Evolutionary conservation across 2,329 filamentous ascomycete species (phyloP), one percentile per base, ranked within the genome.

Genomic region (Plenodomus tracheiphilus): DNA sequence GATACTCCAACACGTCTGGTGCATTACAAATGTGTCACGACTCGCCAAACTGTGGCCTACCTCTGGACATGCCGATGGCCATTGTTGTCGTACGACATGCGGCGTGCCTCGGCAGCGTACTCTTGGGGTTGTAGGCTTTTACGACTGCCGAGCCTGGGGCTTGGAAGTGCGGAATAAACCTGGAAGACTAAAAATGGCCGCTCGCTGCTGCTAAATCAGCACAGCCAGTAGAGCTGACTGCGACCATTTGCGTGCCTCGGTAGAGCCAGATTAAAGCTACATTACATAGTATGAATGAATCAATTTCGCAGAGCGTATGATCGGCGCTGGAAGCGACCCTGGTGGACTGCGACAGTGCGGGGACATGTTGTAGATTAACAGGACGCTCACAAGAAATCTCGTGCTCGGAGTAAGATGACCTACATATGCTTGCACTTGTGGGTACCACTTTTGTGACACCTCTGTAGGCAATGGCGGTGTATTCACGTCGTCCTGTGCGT

Each of bases 41-140:
- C 28, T 32, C 28, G 28, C 28, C 9, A 32, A 11, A 4, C 4
- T 32, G 11, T 4, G 6, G 13, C 7, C 8, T 32, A 11, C 8
- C 4, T 32, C 28, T 32, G 13, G 28, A 32, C 28, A 32, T 32
- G 28, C 28, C 28, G 8, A 32, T 32, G 28, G 15, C 7, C 13
- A 18, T 17, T 35, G 25, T 36, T 4, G 48, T 46, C 35, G 28
- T 21, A 43, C 38, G 22, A 46, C 35, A 17, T 38, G 32, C 46
- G 49, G 49, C 49, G 39, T 46, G 15, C 39, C 32, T 49, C 49
- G 49, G 46, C 49, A 53, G 22, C 25, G 28, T 25, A n/a, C n/a
- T n/a, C n/a, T n/a, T n/a, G n/a, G n/a, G n/a, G n/a, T n/a, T 25
- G 22, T 25, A 25, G 22, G 22, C 22, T 25, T 25, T 10, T 10